Conservation (phyloP, 2,329 filamentous ascomycete species). For the Exophiala bonariae region DNA sequence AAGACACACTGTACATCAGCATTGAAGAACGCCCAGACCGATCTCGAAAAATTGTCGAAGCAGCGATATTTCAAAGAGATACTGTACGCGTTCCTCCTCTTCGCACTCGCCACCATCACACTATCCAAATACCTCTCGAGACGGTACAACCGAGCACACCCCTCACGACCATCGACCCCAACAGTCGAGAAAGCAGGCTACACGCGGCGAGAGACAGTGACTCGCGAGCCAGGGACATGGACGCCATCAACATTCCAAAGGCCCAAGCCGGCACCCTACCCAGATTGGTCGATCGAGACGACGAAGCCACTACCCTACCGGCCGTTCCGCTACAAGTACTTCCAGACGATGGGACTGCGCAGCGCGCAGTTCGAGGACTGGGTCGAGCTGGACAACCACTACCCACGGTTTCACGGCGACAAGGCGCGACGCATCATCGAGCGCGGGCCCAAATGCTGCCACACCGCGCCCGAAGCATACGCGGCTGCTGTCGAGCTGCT, state of each 20-base stretch:
- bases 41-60: slow-evolving; percentile 26
- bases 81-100: slow-evolving; percentile 34
- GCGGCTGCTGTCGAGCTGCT: slow-evolving; percentile 74
- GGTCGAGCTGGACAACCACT: slow-evolving; percentile 83
- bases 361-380: slow-evolving; percentile 65
- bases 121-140: slow-evolving; percentile 13
- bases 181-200: slow-evolving; percentile 20
- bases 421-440: slow-evolving; percentile 69
- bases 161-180: slow-evolving; percentile 16
- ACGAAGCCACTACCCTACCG: slow-evolving; percentile 76
- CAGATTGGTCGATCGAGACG: slow-evolving; percentile 65
- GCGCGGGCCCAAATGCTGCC: slow-evolving; percentile 66
- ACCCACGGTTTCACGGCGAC: slow-evolving; percentile 68
- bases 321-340: slow-evolving; percentile 74
- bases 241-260: slow-evolving; percentile 58
- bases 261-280: slow-evolving; percentile 62
- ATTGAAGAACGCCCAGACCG: slow-evolving; percentile 13
- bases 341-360: slow-evolving; percentile 76
- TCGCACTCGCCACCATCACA: slow-evolving; percentile 26
- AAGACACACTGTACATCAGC: slow-evolving; percentile 18
- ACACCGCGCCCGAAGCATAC: slow-evolving; percentile 68
- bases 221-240: slow-evolving; percentile 51
- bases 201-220: slow-evolving; percentile 5
- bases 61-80: slow-evolving; percentile 27
- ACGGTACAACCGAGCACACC: slow-evolving; percentile 12